Base-by-base conservation (phyloP, 148 eudicot genomes). In the Chenopodium formosanum region DNA sequence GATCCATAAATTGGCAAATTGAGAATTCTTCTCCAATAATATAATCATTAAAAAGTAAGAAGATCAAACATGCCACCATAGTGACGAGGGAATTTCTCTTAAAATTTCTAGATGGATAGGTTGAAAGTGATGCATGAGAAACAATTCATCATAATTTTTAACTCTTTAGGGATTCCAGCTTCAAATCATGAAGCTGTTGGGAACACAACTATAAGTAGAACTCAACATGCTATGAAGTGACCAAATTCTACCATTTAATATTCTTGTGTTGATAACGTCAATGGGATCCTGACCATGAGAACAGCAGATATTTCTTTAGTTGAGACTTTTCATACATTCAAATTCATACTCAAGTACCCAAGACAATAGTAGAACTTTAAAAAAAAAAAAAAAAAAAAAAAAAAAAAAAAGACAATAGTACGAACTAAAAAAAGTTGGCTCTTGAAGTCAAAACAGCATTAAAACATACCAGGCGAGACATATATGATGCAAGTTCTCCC, bases 401-500 rank as follows among this genome's bases (percentile, higher is more conserved):
- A 63, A 6, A 22, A 37, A 68, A 20, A 4, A 17, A 76, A 50
- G 16, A 19, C 76, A 19, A 69, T 25, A 9, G 17, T 11, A 53
- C 27, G 17, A 12, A 56, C 62, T 14, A 2, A 16, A 7, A 20
- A 52, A 53, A 7, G 37, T 11, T 17, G n/a, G 47, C 17, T 23
- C 73, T 37, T 17, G 50, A 70, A 34, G n/a, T 53, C 23, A 9
- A 53, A 4, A n/a, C 16, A 12, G 63, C 6, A n/a, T 2, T 25
- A 31, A 81, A 44, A 69, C 90, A 71, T 92, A 95, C 97, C 94
- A 95, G 79, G 75, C 98, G 91, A 67, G 98, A 93, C 88, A 92
- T 92, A 78, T 94, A 95, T 47, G 97, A 94, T 65, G 98, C 91
- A 74, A 95, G 94, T 85, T 94, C 99, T 75, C 99, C 99, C 89